phyloP scores from a whole-genome alignment of 2,329 filamentous ascomycete species.

The Podosphaera leucotricha region DNA sequence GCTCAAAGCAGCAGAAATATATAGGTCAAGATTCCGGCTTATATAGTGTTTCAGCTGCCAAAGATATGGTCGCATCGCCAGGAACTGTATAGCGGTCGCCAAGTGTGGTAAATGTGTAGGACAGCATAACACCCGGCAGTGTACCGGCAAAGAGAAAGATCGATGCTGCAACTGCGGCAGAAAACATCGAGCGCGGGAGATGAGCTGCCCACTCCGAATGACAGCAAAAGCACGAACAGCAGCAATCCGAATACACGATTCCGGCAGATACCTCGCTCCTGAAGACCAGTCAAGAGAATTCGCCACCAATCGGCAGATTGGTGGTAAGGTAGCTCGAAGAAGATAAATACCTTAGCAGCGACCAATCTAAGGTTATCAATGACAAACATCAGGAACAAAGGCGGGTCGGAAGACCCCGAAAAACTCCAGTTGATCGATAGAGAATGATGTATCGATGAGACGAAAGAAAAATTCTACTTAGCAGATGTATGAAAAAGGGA shows the following conservation, averaged over 20 bases:
- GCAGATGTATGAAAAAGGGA: too few relatives aligned
- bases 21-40: background rate
- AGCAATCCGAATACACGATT: background rate
- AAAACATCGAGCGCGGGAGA: background rate
- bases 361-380: too few relatives aligned
- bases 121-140: background rate
- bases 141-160: background rate
- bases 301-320: background rate
- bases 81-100: background rate
- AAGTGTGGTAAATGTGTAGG: background rate
- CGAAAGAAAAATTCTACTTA: too few relatives aligned
- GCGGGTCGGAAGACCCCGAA: background rate
- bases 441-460: too few relatives aligned
- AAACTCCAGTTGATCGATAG: background rate
- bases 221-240: background rate
- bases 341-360: background rate
- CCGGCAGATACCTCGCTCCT: background rate
- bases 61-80: background rate
- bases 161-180: background rate
- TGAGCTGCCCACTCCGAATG: background rate
- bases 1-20: background rate
- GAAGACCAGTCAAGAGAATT: background rate
- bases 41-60: background rate
- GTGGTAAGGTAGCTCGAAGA: background rate
- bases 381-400: background rate